Evolutionary conservation across 176 grass and related monocot genomes (phyloP).

Genomic region (Tillandsia fasciculata): DNA sequence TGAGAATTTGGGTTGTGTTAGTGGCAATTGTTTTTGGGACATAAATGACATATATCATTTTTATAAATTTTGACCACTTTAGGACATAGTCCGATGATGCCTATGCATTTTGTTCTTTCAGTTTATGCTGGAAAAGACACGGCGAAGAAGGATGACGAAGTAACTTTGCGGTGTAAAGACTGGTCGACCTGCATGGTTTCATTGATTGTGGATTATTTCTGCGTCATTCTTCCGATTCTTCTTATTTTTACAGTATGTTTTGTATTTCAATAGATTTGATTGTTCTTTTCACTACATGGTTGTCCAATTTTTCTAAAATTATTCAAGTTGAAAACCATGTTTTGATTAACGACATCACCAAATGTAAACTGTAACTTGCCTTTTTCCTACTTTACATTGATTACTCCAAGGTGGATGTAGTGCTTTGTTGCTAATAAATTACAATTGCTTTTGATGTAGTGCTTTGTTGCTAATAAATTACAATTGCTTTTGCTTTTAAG

Average conservation of each 20-base stretch:
- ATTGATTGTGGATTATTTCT: slow-evolving; percentile 50
- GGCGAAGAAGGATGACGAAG: slow-evolving; percentile 49
- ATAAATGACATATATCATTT: slow-evolving; percentile 1
- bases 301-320: neutral
- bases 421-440: neutral
- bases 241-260: slow-evolving; percentile 66
- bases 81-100: slow-evolving; percentile 11
- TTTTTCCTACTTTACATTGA: too few relatives aligned
- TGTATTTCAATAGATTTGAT: slow-evolving; percentile 1
- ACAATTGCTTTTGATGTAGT: neutral
- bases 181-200: slow-evolving; percentile 37
- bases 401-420: neutral
- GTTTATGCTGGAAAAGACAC: slow-evolving; percentile 24
- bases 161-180: slow-evolving; percentile 26
- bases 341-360: neutral
- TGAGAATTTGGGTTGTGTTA: slow-evolving; percentile 6
- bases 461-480: neutral
- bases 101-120: slow-evolving; percentile 24
- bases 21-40: neutral
- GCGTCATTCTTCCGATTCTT: slow-evolving; percentile 63
- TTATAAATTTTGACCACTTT: slow-evolving; percentile 13
- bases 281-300: neutral
- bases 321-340: slow-evolving; percentile 13
- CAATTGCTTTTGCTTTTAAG: neutral
- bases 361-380: too few relatives aligned